Percentiles rank a stretch among this genome's conserved stretches.
These are phyloP conservation scores for Lichtheimia ramosa DNA, from an alignment of 371 early-diverging fungal genomes.

Conservation along the genomic window DNA sequence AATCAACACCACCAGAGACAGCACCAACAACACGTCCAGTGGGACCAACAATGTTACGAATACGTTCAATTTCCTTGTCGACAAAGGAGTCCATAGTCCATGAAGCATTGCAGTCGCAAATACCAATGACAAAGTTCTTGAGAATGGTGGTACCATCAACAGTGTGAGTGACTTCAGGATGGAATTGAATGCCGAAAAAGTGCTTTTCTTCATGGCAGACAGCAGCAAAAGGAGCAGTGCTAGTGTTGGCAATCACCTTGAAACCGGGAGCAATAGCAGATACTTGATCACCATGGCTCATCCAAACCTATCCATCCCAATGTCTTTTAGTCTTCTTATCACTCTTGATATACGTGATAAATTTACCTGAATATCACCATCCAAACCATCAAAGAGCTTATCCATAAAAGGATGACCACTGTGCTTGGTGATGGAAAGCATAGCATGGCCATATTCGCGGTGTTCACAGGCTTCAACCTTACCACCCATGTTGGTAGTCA, in stretches of 20 bases:
- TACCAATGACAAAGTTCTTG: conserved; percentile 88
- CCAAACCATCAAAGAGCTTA: conserved; percentile 79
- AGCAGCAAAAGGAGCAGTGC: conserved; percentile 89
- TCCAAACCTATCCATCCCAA: conserved; percentile 77
- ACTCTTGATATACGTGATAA: neutral
- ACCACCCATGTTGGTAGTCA: conserved; percentile 86
- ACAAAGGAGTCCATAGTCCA: conserved; percentile 97
- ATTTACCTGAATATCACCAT: conserved; percentile 54
- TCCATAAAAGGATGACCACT: conserved; percentile 62
- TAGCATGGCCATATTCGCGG: conserved; percentile 95
- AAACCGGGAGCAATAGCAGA: conserved; percentile 81
- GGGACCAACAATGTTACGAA: conserved; percentile 88
- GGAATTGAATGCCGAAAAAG: conserved; percentile 96
- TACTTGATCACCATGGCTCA: conserved; percentile 97
- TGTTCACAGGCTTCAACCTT: conserved; percentile 85
- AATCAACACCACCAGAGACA: conserved; percentile 96
- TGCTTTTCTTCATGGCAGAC: conserved; percentile 76
- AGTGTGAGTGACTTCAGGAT: conserved; percentile 98
- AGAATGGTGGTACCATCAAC: conserved; percentile 81
- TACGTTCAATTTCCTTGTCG: conserved; percentile 94
- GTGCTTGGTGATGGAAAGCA: conserved; percentile 64
- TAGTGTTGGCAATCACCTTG: conserved; percentile 82
- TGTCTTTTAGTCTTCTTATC: neutral
- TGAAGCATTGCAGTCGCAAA: conserved; percentile 80
- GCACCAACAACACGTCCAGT: conserved; percentile 95